Evolutionary conservation across 129 eudicot genomes (phyloP).

Genomic region (Heracleum sosnowskyi): DNA sequence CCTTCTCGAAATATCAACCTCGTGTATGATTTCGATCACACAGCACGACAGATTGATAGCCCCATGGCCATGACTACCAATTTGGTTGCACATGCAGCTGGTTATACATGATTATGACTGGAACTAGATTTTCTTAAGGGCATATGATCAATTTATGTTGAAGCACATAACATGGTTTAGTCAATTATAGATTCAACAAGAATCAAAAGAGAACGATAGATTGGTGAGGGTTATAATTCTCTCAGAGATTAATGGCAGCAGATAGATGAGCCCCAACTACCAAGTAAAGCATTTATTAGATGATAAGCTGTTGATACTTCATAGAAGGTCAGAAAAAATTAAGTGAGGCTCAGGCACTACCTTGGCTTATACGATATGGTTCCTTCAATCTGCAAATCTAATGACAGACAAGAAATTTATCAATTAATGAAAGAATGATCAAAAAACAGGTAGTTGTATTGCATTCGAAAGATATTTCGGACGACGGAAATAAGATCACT

Average conservation of each 20-base stretch:
- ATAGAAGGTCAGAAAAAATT: slow-evolving; percentile 3
- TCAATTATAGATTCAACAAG: neutral
- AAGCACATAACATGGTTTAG: slow-evolving; percentile 4
- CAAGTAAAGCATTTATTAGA: neutral
- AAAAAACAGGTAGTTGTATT: neutral
- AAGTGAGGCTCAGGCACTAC: neutral
- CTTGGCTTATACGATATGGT: neutral
- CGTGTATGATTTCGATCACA: neutral
- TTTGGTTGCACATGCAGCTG: slow-evolving; percentile 10
- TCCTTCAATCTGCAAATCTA: slow-evolving; percentile 4
- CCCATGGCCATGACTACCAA: slow-evolving; percentile 4
- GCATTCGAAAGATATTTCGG: neutral
- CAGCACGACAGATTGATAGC: neutral
- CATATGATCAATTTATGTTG: neutral
- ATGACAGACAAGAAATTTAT: neutral
- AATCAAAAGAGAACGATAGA: neutral
- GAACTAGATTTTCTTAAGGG: neutral
- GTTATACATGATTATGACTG: neutral
- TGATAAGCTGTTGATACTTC: neutral
- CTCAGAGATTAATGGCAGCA: slow-evolving; percentile 5
- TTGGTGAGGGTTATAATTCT: slow-evolving; percentile 1
- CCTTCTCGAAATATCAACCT: neutral
- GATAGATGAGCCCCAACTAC: slow-evolving; percentile 12
- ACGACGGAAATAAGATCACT: neutral
- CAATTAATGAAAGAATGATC: neutral